A percentile compares a stretch with the other conserved stretches of the same genome.
These are phyloP conservation scores for Galerina marginata DNA, from an alignment of 768 basidiomycete genomes.

Conservation along the genomic window DNA sequence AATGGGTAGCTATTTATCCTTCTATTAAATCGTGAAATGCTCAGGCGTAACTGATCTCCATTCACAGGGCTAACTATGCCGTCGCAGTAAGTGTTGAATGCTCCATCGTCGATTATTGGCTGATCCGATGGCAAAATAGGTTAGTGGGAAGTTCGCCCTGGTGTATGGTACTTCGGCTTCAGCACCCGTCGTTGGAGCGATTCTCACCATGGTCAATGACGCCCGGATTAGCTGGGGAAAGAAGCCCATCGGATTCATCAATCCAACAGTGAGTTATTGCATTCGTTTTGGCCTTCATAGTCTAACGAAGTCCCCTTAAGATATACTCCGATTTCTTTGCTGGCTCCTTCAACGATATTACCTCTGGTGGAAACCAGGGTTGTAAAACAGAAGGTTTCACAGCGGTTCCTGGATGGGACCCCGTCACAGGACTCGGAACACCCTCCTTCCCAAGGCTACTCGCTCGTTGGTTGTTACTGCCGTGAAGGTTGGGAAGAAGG, in stretches of 20 bases:
- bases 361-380: slow-evolving; percentile 47
- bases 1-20: slow-evolving; percentile 36
- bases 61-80: slow-evolving; percentile 46
- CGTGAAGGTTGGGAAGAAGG: slow-evolving; percentile 18
- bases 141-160: slow-evolving; percentile 40
- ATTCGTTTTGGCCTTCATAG: background rate
- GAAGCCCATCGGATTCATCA: slow-evolving; percentile 53
- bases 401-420: slow-evolving; percentile 42
- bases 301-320: slow-evolving; percentile 27
- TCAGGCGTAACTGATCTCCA: background rate
- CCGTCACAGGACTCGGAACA: slow-evolving; percentile 59
- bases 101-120: background rate
- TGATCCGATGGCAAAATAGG: slow-evolving; percentile 25
- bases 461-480: slow-evolving; percentile 34
- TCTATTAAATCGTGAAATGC: background rate
- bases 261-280: slow-evolving; percentile 40
- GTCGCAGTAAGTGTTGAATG: slow-evolving; percentile 36
- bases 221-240: slow-evolving; percentile 49
- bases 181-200: slow-evolving; percentile 51
- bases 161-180: slow-evolving; percentile 57
- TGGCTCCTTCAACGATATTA: slow-evolving; percentile 55
- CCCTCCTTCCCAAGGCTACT: slow-evolving; percentile 45
- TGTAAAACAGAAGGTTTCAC: slow-evolving; percentile 47
- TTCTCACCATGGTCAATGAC: slow-evolving; percentile 59
- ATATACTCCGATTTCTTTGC: slow-evolving; percentile 48